Base-by-base conservation (phyloP, 257 asterid species). In the Jasminum sambac region DNA sequence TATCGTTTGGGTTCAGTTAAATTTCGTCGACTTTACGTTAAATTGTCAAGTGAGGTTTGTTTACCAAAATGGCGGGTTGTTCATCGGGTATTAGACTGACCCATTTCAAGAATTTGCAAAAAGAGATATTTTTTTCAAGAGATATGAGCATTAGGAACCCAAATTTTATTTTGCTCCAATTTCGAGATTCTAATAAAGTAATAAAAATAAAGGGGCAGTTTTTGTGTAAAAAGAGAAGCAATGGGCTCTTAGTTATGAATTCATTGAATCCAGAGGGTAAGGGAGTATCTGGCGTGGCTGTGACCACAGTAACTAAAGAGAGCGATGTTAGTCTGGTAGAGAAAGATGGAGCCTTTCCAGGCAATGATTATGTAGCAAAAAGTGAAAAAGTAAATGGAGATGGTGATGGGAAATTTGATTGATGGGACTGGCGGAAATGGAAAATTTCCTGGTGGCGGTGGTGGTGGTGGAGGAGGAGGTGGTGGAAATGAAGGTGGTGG, bases 381-480 rank as follows among this genome's bases (percentile, higher is more conserved):
- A 74, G 71, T 10, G 80, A 78, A 66, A 72, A 21, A 21, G 79
- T 65, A 37, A 74, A 23, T 57, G 88, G 79, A 16, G 82, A 68
- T 46, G 84, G 73, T n/a, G 82, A 48, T 36, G 89, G 66, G 36
- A 65, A 65, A 23, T 68, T 50, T 50, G 17, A 41, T 38, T 21
- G 77, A 43, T 63, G 91, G 84, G 40, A 63, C 69, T 64, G 89
- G 90, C 11, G 96, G 96, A 38, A 83, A 86, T 72, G 96, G 97
- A 69, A 84, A 76, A 2, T 76, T 50, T 48, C 17, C 76, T 0
- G 85, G 88, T 39, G 84, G 89, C 8, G 88, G 70, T 16, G 63
- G 69, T 6, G 78, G 76, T 0, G 82, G 92, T 0, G 87, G 90
- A 0, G 89, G 86, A 0, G 88, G 83, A 3, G 92, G 84, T 0